Base-by-base conservation (phyloP, 163 green algal genomes). In the Smithsoniella earleae region DNA sequence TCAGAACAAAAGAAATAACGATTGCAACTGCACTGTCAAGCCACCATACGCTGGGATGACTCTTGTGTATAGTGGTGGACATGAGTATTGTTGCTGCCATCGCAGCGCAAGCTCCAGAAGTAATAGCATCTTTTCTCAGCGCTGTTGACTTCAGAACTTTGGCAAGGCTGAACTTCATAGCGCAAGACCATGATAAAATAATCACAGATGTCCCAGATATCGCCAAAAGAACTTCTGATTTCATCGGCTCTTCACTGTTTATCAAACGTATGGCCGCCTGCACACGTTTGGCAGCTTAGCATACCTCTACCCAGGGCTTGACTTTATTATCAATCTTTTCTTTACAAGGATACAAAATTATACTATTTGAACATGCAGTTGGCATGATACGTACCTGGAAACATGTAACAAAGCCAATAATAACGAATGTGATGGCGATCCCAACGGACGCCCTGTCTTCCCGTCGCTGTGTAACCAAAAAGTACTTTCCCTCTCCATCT, bases 371-470 rank as follows among this genome's bases (percentile, higher is more conserved):
- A 5, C 8, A 4, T 30, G 63, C 34, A 40, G 27, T 76, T n/a
- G n/a, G 66, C 4, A 3, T 13, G 31, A 4, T 74, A 31, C 25
- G 36, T 16, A 72, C 66, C 20, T 74, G 28, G 63, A 37, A 66
- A 27, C 20, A 69, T 36, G 55, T 62, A n/a, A 73, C 55, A 31
- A 55, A 37, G 2, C 43, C 66, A 25, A 73, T 74, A 2, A 80
- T 28, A 28, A 75, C 36, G 73, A 74, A 76, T 40, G 73, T 75
- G 18, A 74, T 13, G 22, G 73, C 55, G 44, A 82, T 82, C 36
- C 77, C 77, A 31, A 82, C 66, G n/a, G 63, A 76, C 13, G 77
- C 77, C 27, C 38, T 44, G 62, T 79, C 34, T 40, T 82, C 77
- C 1, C 73, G 46, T 2, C 75, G 73, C 6, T 45, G 28, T 6